Conservation (phyloP, 345 rosid species). For the Linum trigynum region DNA sequence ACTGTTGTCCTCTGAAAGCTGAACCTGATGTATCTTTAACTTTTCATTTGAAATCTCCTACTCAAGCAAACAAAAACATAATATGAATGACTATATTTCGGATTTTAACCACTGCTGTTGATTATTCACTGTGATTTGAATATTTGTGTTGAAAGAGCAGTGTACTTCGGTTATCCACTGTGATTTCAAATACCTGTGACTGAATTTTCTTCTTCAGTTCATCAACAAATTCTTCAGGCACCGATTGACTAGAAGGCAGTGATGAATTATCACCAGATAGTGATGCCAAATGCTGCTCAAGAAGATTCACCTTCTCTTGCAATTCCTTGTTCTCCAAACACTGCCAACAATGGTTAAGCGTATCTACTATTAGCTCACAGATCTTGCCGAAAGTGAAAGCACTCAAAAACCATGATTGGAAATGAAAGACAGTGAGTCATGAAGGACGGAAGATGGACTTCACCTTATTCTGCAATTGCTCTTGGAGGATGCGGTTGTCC, state of each 20-base stretch:
- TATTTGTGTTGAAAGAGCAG: not conserved
- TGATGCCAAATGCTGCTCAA: conserved; percentile 63
- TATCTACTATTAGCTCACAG: not conserved
- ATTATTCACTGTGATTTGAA: too few species aligned
- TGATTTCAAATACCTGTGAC: conserved; percentile 44
- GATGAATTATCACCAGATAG: conserved; percentile 36
- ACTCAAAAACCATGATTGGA: not conserved
- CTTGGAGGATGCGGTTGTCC: conserved; percentile 95
- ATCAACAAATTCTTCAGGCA: conserved; percentile 43
- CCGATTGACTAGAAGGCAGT: conserved; percentile 28
- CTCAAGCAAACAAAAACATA: conserved; percentile 13
- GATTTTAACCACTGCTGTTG: too few species aligned
- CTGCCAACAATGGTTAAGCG: conserved; percentile 32
- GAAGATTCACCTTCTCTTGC: conserved; percentile 57
- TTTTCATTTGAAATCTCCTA: conserved; percentile 82
- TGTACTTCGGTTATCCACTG: not conserved
- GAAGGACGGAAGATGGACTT: not conserved
- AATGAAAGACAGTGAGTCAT: conserved; percentile 4
- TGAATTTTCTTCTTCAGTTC: conserved; percentile 74
- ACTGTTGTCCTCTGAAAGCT: conserved; percentile 81
- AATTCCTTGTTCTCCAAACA: conserved; percentile 71
- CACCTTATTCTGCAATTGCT: conserved; percentile 90
- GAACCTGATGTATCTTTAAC: conserved; percentile 72
- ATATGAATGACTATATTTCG: not conserved
- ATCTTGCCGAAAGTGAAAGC: conserved; percentile 2